A percentile compares a stretch with the other conserved stretches of the same genome.
phyloP scores from a whole-genome alignment of 2,329 filamentous ascomycete species.

The Ophiocordyceps camponoti-saundersi region DNA sequence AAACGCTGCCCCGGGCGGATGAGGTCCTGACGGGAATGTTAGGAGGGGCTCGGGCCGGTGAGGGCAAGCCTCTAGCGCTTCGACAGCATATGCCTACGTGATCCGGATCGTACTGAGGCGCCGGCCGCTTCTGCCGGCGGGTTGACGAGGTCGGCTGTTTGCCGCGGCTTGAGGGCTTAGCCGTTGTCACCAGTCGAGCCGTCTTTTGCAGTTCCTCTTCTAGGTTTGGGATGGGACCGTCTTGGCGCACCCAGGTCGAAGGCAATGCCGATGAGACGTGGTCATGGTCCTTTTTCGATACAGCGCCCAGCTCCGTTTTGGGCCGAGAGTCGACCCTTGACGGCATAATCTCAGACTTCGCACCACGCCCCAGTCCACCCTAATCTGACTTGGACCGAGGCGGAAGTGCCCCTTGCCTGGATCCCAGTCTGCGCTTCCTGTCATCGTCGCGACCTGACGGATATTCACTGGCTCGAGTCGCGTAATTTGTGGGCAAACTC shows the following conservation, averaged over 20 bases:
- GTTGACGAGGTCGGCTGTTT: not conserved
- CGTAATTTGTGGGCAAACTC: not conserved
- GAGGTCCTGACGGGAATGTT: slow-evolving; percentile 18
- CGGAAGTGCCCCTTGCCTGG: not conserved
- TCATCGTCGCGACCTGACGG: not conserved
- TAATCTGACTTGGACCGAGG: not conserved
- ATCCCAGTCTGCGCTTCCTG: not conserved
- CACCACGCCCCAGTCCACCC: not conserved
- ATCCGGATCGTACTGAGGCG: slow-evolving; percentile 4
- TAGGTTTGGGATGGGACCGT: not conserved
- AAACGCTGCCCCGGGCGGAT: slow-evolving; percentile 12
- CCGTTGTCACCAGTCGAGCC: not conserved
- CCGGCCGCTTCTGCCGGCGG: not conserved
- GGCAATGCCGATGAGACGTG: slow-evolving; percentile 1
- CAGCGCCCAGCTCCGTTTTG: not conserved
- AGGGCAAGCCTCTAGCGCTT: slow-evolving; percentile 9
- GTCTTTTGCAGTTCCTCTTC: slow-evolving; percentile 1
- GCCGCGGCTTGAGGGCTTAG: not conserved
- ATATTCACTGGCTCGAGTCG: not conserved
- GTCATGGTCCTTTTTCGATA: not conserved
- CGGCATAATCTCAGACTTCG: not conserved
- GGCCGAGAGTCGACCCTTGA: not conserved
- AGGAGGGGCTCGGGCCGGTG: slow-evolving; percentile 11
- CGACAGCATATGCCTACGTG: slow-evolving; percentile 11
- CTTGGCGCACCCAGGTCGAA: not conserved